Base-by-base conservation (phyloP, 768 basidiomycete species). In the Dentipellis sp. region DNA sequence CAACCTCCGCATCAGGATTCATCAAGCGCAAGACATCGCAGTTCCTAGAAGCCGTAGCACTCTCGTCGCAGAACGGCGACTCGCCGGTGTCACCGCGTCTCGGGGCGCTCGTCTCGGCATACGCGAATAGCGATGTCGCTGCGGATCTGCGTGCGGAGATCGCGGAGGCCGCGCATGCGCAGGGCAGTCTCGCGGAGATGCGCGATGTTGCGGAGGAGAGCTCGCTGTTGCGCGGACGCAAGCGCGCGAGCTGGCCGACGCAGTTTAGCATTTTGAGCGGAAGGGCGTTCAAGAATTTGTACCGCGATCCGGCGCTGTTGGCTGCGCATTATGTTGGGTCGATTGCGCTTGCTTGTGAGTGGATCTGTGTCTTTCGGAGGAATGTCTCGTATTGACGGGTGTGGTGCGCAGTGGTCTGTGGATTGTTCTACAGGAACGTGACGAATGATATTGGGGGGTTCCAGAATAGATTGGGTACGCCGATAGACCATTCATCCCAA, bases 201-300 rank as follows among this genome's bases (percentile, higher is more conserved):
- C 83, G 82, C 1, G 88, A 93, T 67, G 82, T 88, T 0, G 78
- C 75, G 23, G 72, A 79, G 23, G 89, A 91, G 70, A 88, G 81
- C 38, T 72, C 76, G 52, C 64, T 89, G 57, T 68, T 93, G 65
- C 71, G 86, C 52, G 87, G 86, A 14, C 73, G 84, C 62, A 83
- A 87, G 69, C 79, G 92, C 55, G 97, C 95, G 7, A 86, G 80
- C 59, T 93, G 85, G 81, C 76, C 75, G 45, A 94, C 88, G 16
- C 97, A 99, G 73, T 98, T 99, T 66, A 80, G 81, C 67, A 94
- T 97, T 56, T 72, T 99, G 67, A 97, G 93, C 67, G 94, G 94
- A 22, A 73, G 97, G 56, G 94, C 95, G 19, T 98, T 99, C 78
- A 98, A 98, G 80, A 98, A 98, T 66, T 70, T 99, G 58, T 98